Base-by-base conservation (phyloP, 257 asterid genomes). In the Solanum etuberosum region DNA sequence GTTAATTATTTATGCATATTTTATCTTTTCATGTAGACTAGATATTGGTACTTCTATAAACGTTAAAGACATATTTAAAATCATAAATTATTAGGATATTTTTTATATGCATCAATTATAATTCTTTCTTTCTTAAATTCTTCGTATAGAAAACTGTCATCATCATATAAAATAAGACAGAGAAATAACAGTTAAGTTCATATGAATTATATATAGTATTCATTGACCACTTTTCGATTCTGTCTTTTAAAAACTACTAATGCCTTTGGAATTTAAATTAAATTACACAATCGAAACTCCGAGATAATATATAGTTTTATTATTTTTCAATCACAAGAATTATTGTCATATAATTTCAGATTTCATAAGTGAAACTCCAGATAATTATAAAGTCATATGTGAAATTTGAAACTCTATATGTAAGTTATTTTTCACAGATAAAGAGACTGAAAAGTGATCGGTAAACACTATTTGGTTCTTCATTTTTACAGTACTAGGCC, bases 401-500 rank as follows among this genome's bases (percentile, higher is more conserved):
- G 7, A 61, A 61, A n/a, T 61, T 61, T 61, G 16, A 61, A 61
- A n/a, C 16, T n/a, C 31, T 61, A 61, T 61, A 9, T 1, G 7
- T 61, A 23, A 61, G 6, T 10, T 23, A 4, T 4, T 9, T 61
- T 61, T 61, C 16, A 61, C 23, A 59, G 29, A 23, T 59, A 61
- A 61, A 9, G 0, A 0, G 1, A n/a, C 0, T 0, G 2, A 63
- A 2, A 63, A n/a, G 32, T 63, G 71, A 63, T 11, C 7, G 0
- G 0, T n/a, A 63, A 63, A 11, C 32, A 4, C 16, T 63, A 63
- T 63, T 63, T 63, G 16, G 1, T 9, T 9, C 0, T 43, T 27
- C 0, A 10, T 37, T 78, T 77, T 43, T 27, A 86, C 97, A 96
- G 99, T 95, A 80, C 88, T 96, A 88, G 94, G 98, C 51, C 95